Conservation (phyloP, 202 grass and related monocot genomes). For the Panicum virgatum region DNA sequence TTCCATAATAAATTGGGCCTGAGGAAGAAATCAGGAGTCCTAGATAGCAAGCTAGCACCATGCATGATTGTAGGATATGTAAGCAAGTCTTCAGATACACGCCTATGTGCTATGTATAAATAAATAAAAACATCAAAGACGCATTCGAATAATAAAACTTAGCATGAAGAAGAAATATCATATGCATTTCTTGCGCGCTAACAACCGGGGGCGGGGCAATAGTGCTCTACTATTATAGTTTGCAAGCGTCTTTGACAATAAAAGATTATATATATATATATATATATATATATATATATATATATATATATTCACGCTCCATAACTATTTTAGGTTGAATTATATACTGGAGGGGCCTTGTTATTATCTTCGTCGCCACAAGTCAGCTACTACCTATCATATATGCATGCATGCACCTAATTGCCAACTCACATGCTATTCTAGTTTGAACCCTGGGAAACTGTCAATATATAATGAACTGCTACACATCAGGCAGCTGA, state of each 20-base stretch:
- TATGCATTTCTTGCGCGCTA: neutral
- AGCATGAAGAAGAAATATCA: neutral
- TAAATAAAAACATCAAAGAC: neutral
- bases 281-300: too few relatives aligned
- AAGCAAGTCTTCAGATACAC: slow-evolving; percentile 12
- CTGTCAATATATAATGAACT: neutral
- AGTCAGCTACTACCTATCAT: slow-evolving; percentile 9
- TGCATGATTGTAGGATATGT: neutral
- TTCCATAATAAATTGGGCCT: neutral
- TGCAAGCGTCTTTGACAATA: neutral
- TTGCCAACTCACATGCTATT: neutral
- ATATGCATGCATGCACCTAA: neutral
- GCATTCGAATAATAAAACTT: neutral
- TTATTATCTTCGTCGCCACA: neutral
- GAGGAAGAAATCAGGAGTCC: neutral
- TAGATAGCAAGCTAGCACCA: neutral
- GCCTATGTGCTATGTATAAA: neutral
- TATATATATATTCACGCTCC: neutral
- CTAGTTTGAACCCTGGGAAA: neutral
- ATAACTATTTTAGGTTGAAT: neutral
- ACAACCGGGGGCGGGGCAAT: neutral
- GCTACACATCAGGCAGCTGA: neutral
- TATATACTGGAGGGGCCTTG: neutral
- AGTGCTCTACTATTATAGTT: too few relatives aligned
- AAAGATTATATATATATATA: too few relatives aligned